phyloP scores from a whole-genome alignment of 2,329 filamentous ascomycete genomes.

The Trichoderma sp. region DNA sequence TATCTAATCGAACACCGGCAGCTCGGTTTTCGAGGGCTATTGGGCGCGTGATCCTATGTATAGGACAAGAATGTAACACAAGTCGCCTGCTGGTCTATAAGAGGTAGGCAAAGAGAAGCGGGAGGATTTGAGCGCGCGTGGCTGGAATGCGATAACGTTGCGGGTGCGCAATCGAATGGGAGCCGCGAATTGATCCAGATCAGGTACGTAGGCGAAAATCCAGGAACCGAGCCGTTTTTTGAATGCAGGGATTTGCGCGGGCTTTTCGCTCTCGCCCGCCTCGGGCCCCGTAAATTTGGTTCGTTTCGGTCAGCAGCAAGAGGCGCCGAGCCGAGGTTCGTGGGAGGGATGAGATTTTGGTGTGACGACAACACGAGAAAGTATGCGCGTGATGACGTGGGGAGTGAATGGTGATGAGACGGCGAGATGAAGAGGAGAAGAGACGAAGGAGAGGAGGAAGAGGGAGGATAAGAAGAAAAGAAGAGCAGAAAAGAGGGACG shows the following conservation, averaged over 20 bases:
- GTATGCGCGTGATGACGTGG: conserved; percentile 1
- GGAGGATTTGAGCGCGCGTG: conserved; percentile 1
- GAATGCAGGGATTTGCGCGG: conserved; percentile 21
- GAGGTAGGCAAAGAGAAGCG: too few species aligned
- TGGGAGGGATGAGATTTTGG: conserved; percentile 19
- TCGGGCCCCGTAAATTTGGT: conserved; percentile 18
- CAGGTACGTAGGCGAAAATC: conserved; percentile 16
- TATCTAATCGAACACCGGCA: conserved; percentile 38
- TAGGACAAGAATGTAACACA: not conserved
- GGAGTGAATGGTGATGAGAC: not conserved
- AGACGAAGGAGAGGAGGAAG: not conserved
- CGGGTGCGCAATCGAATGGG: conserved; percentile 10
- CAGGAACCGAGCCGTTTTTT: conserved; percentile 26
- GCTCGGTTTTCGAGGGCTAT: not conserved
- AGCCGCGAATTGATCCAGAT: not conserved
- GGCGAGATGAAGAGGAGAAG: not conserved
- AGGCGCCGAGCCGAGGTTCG: conserved; percentile 16
- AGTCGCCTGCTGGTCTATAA: not conserved
- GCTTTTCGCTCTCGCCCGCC: conserved; percentile 21
- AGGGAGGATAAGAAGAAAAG: not conserved
- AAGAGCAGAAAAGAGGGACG: not conserved
- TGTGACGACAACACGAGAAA: not conserved
- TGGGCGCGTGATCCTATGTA: not conserved
- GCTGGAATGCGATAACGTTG: conserved; percentile 18
- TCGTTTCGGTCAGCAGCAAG: conserved; percentile 11